phyloP scores from a whole-genome alignment of 768 basidiomycete species.

The Suillus subluteus region DNA sequence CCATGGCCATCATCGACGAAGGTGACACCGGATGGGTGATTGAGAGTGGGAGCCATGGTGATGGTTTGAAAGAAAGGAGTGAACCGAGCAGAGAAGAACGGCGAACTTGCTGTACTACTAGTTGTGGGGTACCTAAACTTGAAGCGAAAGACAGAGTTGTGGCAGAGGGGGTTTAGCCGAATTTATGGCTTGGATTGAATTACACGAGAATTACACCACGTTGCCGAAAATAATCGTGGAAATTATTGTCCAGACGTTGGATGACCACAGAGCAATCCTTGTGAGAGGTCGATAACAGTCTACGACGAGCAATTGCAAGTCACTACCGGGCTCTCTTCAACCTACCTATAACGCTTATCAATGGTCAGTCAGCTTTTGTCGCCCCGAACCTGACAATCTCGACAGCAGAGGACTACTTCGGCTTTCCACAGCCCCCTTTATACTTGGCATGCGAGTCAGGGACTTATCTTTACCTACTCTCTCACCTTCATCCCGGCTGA shows the following conservation, averaged over 20 bases:
- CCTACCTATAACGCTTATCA: not conserved
- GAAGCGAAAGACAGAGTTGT: conserved; percentile 10
- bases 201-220: conserved; percentile 23
- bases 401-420: not conserved
- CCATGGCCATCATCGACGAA: conserved; percentile 66
- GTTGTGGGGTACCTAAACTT: conserved; percentile 12
- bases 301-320: not conserved
- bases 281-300: not conserved
- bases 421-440: not conserved
- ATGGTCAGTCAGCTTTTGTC: not conserved
- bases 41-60: conserved; percentile 66
- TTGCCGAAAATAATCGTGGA: conserved; percentile 24
- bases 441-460: conserved; percentile 1
- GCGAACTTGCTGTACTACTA: not conserved
- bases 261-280: not conserved
- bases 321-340: not conserved
- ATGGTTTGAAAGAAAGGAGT: conserved; percentile 12
- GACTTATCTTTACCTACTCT: conserved; percentile 2
- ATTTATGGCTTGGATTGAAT: conserved; percentile 23
- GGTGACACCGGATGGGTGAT: conserved; percentile 64
- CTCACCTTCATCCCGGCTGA: conserved; percentile 15
- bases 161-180: conserved; percentile 17
- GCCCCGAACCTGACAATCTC: not conserved
- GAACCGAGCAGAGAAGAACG: conserved; percentile 7
- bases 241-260: conserved; percentile 12